Conservation (phyloP, 257 asterid genomes). For the Vinca minor region DNA sequence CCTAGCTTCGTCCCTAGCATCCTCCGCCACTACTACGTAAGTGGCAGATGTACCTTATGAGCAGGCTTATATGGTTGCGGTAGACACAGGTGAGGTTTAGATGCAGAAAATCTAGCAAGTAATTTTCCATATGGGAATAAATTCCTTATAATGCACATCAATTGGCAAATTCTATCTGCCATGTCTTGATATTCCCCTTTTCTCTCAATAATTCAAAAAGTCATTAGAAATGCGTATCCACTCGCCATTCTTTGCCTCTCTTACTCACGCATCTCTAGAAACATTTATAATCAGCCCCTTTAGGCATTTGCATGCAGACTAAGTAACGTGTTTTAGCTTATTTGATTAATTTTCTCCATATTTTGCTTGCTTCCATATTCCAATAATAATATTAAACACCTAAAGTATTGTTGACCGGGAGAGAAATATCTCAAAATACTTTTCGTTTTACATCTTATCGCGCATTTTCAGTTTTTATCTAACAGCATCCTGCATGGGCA, state of each 20-base stretch:
- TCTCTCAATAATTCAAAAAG: conserved; percentile 37
- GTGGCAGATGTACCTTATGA: too few relatives aligned
- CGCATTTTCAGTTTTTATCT: neutral
- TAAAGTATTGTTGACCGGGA: neutral
- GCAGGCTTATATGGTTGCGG: too few relatives aligned
- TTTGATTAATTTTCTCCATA: neutral
- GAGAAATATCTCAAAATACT: neutral
- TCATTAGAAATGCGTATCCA: conserved; percentile 22
- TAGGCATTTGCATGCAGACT: conserved; percentile 1
- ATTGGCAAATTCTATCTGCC: conserved; percentile 29
- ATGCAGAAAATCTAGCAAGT: neutral
- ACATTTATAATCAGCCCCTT: neutral
- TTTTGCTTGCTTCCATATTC: neutral
- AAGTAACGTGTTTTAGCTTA: neutral
- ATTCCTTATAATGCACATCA: conserved; percentile 42
- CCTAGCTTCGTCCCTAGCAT: too few relatives aligned
- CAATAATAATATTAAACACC: neutral
- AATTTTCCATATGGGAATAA: conserved; percentile 28
- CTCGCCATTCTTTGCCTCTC: conserved; percentile 12
- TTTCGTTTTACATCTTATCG: too few relatives aligned
- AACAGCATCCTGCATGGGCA: neutral
- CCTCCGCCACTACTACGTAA: too few relatives aligned
- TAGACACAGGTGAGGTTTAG: conserved; percentile 23
- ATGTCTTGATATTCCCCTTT: conserved; percentile 16
- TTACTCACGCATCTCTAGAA: neutral